Conservation (phyloP, 1,139 yeast genomes). For the Diutina neorugosa region DNA sequence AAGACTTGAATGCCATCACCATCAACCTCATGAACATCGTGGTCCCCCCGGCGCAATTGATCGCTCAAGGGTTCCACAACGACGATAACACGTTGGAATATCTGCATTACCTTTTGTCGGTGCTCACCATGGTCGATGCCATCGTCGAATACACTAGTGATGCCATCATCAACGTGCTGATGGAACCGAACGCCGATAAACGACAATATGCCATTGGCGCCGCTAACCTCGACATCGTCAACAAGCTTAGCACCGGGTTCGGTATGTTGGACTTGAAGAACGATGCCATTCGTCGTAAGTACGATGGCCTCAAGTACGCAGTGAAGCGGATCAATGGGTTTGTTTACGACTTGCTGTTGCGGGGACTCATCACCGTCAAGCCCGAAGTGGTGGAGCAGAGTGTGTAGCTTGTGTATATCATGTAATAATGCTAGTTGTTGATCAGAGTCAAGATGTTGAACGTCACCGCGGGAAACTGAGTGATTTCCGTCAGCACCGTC, state of each 20-base stretch:
- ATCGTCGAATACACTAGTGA: slow-evolving; percentile 20
- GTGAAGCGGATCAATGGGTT: slow-evolving; percentile 18
- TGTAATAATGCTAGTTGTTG: slow-evolving; percentile 12
- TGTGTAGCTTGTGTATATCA: no score
- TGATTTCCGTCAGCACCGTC: slow-evolving; percentile 55
- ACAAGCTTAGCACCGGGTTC: slow-evolving; percentile 18
- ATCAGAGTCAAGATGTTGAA: slow-evolving; percentile 58
- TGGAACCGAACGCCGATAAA: slow-evolving; percentile 7
- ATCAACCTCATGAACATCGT: background rate
- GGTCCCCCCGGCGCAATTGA: background rate
- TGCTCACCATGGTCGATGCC: slow-evolving; percentile 15
- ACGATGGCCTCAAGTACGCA: slow-evolving; percentile 20
- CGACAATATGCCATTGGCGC: slow-evolving; percentile 14
- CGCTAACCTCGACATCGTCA: slow-evolving; percentile 16
- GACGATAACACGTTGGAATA: background rate
- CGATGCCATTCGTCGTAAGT: slow-evolving; percentile 17
- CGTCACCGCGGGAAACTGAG: slow-evolving; percentile 52
- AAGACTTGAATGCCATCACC: background rate
- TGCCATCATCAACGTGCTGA: slow-evolving; percentile 15
- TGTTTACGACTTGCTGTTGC: slow-evolving; percentile 15
- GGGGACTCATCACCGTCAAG: background rate
- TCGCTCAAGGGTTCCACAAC: background rate
- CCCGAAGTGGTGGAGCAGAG: background rate
- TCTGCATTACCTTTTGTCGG: slow-evolving; percentile 13
- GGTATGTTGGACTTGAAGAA: slow-evolving; percentile 21